Conservation (phyloP, 2,329 filamentous ascomycete species). For the Alternaria sp. region DNA sequence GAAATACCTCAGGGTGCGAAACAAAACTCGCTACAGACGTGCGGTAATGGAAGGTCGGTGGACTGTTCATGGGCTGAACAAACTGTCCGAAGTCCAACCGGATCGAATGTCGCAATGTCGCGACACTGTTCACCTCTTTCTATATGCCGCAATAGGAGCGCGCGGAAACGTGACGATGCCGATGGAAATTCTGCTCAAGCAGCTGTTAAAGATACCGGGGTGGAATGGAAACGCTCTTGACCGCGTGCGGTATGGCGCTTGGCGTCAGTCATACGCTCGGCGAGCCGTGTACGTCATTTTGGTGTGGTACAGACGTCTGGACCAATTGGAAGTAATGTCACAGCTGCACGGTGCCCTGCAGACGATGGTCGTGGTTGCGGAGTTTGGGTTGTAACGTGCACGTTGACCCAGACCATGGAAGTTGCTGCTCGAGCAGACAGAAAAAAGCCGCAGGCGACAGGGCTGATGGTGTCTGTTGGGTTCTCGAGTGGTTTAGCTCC, state of each 20-base stretch:
- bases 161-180: background rate
- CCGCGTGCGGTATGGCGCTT: slow-evolving; percentile 1
- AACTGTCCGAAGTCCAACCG: background rate
- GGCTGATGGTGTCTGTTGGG: background rate
- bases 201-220: slow-evolving; percentile 4
- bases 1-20: background rate
- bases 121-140: background rate
- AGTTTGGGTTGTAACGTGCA: background rate
- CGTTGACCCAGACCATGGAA: background rate
- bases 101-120: background rate
- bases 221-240: slow-evolving; percentile 1
- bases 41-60: background rate
- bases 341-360: background rate
- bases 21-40: background rate
- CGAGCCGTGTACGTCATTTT: slow-evolving; percentile 3
- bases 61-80: background rate
- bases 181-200: slow-evolving; percentile 18
- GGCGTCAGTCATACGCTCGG: slow-evolving; percentile 8
- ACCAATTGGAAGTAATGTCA: background rate
- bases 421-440: slow-evolving; percentile 2
- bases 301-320: background rate
- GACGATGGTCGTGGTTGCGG: background rate
- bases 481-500: no score
- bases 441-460: background rate
- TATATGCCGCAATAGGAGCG: background rate